Evolutionary conservation across 257 asterid genomes (phyloP).

Genomic region (Petrea volubilis): DNA sequence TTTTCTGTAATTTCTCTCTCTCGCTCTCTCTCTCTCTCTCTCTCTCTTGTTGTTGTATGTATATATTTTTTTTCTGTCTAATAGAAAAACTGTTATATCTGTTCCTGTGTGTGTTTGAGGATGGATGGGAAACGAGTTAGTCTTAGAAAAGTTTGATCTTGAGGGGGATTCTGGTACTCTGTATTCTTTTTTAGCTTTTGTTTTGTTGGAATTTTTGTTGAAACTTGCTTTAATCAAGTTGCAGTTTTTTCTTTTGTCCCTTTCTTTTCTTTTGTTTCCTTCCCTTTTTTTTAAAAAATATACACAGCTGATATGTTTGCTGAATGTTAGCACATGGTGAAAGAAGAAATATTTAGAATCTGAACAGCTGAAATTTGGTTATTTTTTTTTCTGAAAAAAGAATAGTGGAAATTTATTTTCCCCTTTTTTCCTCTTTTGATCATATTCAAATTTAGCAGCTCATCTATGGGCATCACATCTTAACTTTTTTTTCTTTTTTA

Average conservation of each 20-base stretch:
- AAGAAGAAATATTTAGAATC: neutral
- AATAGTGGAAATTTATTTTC: neutral
- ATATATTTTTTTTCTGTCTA: neutral
- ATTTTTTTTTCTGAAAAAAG: constrained; percentile 3
- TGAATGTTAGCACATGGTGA: neutral
- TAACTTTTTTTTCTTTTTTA: too few relatives aligned
- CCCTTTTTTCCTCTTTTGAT: too few relatives aligned
- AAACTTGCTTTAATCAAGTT: neutral
- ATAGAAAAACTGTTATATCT: too few relatives aligned
- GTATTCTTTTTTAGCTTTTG: constrained; percentile 14
- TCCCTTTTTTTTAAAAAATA: neutral
- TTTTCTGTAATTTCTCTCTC: neutral
- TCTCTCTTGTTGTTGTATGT: neutral
- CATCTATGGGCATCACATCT: too few relatives aligned
- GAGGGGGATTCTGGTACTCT: constrained; percentile 6
- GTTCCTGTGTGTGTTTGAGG: neutral
- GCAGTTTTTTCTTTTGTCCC: neutral
- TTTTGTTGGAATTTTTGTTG: constrained; percentile 19
- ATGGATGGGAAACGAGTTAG: constrained; percentile 2
- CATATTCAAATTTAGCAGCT: too few relatives aligned
- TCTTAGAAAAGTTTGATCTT: constrained; percentile 23
- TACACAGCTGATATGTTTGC: neutral
- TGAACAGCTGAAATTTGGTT: constrained; percentile 13
- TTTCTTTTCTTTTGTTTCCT: neutral
- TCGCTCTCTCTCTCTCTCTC: neutral